These are phyloP conservation scores for Saturnispora halmiae DNA, from an alignment of 805 yeast genomes.

Conservation along the genomic window DNA sequence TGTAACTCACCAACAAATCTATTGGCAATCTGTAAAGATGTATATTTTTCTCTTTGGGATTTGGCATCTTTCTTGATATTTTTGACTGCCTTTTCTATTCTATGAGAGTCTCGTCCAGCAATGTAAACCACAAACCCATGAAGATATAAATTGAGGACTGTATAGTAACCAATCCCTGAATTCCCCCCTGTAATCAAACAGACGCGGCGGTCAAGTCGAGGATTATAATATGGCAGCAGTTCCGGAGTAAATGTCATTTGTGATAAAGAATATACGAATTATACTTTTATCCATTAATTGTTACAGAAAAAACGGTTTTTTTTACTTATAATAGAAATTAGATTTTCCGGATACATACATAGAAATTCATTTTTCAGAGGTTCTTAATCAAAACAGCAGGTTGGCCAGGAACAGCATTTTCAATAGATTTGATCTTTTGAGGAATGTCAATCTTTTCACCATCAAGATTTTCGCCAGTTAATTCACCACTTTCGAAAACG, in stretches of 20 bases:
- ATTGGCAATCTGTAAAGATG: conserved; percentile 14
- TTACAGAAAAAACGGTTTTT: too few species aligned
- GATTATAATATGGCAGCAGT: conserved; percentile 53
- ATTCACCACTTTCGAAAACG: conserved; percentile 53
- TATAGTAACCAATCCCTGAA: conserved; percentile 71
- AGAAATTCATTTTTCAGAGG: too few species aligned
- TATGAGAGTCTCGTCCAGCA: conserved; percentile 55
- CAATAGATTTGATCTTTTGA: conserved; percentile 58
- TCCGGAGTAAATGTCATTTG: conserved; percentile 32
- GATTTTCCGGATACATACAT: too few species aligned
- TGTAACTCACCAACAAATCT: conserved; percentile 42
- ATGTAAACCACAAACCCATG: conserved; percentile 73
- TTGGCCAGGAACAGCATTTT: conserved; percentile 82
- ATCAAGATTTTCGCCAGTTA: conserved; percentile 56
- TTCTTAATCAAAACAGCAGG: conserved; percentile 81
- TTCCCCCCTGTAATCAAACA: conserved; percentile 78
- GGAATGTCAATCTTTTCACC: conserved; percentile 62
- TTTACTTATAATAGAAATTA: too few species aligned
- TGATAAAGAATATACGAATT: background rate
- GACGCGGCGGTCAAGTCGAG: conserved; percentile 44
- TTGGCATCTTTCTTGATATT: conserved; percentile 49
- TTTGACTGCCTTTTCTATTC: conserved; percentile 48
- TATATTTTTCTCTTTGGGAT: conserved; percentile 20
- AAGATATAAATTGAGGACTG: conserved; percentile 63
- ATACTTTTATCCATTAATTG: too few species aligned